phyloP scores from a whole-genome alignment of 129 eudicot genomes.

The Escallonia herrerae region DNA sequence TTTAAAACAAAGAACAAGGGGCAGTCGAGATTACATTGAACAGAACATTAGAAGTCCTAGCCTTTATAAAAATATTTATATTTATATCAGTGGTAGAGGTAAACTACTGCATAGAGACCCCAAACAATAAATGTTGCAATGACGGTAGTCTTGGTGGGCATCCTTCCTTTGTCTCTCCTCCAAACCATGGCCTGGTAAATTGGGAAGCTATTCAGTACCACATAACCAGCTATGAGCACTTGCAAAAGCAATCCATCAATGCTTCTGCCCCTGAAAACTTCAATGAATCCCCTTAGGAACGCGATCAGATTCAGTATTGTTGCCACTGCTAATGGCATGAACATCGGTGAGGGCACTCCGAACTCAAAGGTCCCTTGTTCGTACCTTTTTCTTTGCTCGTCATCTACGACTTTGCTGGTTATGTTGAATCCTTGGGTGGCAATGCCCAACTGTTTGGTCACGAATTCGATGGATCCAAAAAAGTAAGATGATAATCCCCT shows the following conservation, averaged over 20 bases:
- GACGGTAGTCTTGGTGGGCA: conserved; percentile 43
- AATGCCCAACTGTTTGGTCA: conserved; percentile 24
- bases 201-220: conserved; percentile 48
- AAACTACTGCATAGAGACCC: neutral
- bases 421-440: conserved; percentile 39
- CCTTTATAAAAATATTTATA: no score
- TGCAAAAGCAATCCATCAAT: conserved; percentile 28
- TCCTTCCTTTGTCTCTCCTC: conserved; percentile 54
- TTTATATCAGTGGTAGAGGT: no score
- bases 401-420: conserved; percentile 43
- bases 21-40: no score
- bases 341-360: conserved; percentile 44
- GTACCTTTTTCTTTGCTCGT: conserved; percentile 36
- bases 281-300: conserved; percentile 19
- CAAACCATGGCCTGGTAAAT: conserved; percentile 51
- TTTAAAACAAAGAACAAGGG: no score
- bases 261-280: conserved; percentile 3
- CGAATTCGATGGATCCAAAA: conserved; percentile 39
- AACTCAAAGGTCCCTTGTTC: conserved; percentile 54
- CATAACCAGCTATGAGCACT: conserved; percentile 47
- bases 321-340: conserved; percentile 33
- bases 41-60: no score
- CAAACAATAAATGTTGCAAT: conserved; percentile 8
- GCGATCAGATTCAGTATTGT: conserved; percentile 23
- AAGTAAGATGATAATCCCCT: conserved; percentile 33